Base-by-base conservation (phyloP, 441 rosid species). In the Populus hybrid region DNA sequence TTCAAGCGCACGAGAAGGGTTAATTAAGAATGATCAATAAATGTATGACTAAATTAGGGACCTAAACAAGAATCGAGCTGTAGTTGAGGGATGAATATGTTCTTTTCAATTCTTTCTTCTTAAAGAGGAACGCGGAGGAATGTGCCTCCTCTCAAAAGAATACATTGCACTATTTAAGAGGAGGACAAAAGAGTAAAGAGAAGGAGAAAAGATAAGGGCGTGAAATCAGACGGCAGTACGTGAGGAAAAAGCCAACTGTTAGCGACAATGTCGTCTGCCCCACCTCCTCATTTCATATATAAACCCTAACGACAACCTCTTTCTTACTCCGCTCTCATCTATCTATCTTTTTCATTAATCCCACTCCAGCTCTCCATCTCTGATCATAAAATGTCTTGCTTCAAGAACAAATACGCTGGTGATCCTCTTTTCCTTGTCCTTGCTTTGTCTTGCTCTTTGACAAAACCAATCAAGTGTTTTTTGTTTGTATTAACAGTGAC, bases 341-440 rank as follows among this genome's bases (percentile, higher is more conserved):
- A 61, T 30, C 53, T 4, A 61, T 30, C 64, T 10, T 6, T 30
- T 28, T 46, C 38, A 9, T 3, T 23, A 34, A 11, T 9, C 69
- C 24, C 7, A 14, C 9, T 8, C 2, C 14, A 3, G 11, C 53
- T 46, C 53, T 46, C 18, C 11, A 0, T 12, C 53, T 46, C 6
- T 12, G 11, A 46, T 46, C 53, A 46, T 14, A 46, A 12, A 46
- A 91, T 91, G 94, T 87, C 93, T 82, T 85, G 88, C 85, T 91
- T 74, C 91, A 84, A 72, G 82, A 84, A 89, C 69, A 89, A 89
- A 84, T 89, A 86, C 82, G 74, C 91, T 23, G 91, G 94, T 91
- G 87, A 70, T 1, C 21, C 30, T 69, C 76, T 40, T 10, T 8
- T 26, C 3, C 57, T 57, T 10, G 35, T 34, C 35, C 35, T 5